phyloP scores from a whole-genome alignment of 108 stramenopile genomes.

The Schizochytrium sp. region DNA sequence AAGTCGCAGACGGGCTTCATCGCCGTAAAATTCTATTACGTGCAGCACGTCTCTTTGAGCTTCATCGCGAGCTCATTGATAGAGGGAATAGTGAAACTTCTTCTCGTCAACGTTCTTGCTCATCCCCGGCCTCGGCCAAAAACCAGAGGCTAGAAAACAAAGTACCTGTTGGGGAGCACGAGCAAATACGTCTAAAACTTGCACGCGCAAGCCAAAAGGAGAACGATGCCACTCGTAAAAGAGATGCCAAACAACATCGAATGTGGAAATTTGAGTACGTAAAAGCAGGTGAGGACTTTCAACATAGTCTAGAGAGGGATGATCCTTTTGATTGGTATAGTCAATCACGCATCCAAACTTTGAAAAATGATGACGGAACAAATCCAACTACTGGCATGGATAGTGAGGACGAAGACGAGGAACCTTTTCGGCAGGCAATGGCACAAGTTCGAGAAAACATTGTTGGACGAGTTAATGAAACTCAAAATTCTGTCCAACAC shows the following conservation, averaged over 20 bases:
- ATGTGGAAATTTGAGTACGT: conserved; percentile 23
- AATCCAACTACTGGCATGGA: not conserved
- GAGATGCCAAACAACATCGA: not conserved
- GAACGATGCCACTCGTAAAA: not conserved
- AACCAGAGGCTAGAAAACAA: not conserved
- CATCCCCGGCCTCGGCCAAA: conserved; percentile 12
- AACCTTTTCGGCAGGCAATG: conserved; percentile 7
- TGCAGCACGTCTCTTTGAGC: conserved; percentile 17
- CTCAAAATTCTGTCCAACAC: not conserved
- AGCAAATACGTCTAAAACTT: not conserved
- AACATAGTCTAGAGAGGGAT: not conserved
- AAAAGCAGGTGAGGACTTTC: not conserved
- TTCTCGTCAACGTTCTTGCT: not conserved
- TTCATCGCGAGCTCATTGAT: not conserved
- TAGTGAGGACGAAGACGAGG: conserved; percentile 20
- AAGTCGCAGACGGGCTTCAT: not conserved
- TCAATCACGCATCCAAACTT: not conserved
- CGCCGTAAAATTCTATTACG: conserved; percentile 38
- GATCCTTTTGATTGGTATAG: conserved; percentile 40
- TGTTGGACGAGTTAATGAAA: not conserved
- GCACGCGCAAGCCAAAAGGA: not conserved
- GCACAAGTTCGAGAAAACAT: not conserved
- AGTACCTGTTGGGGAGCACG: not conserved
- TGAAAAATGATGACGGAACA: not conserved
- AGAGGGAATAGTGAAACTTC: not conserved